Percentiles rank a stretch among this genome's conserved stretches.
Conservation (phyloP, 2,329 filamentous ascomycete genomes). For the Neopestalotiopsis sp. region DNA sequence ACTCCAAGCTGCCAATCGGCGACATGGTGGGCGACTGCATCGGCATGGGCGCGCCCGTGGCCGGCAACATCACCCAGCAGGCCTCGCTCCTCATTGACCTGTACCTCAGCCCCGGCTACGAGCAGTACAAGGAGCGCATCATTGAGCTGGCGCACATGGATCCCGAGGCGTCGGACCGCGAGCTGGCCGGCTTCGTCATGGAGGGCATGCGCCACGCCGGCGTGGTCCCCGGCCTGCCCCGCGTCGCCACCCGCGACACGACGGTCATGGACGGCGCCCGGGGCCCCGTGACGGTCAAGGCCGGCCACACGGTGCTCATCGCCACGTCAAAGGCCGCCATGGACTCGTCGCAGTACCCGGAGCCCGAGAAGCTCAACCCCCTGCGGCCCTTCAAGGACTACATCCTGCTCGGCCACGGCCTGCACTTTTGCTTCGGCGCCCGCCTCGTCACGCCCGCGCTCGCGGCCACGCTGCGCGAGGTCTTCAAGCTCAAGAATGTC, state of each 20-base stretch:
- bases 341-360: conserved; percentile 65
- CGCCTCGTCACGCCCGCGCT: conserved; percentile 67
- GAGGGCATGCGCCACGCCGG: conserved; percentile 61
- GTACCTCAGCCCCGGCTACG: conserved; percentile 54
- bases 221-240: conserved; percentile 57
- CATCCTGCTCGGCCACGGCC: conserved; percentile 67
- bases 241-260: conserved; percentile 49
- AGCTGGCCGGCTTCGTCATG: conserved; percentile 58
- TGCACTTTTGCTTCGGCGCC: conserved; percentile 67
- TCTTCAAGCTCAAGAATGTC: conserved; percentile 67
- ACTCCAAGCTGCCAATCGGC: conserved; percentile 49
- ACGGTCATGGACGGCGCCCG: conserved; percentile 50
- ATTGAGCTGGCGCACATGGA: conserved; percentile 53
- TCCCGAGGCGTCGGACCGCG: conserved; percentile 45
- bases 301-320: conserved; percentile 47
- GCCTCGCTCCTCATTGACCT: conserved; percentile 58
- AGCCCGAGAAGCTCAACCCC: conserved; percentile 66
- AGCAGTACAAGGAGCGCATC: conserved; percentile 56
- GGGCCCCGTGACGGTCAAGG: conserved; percentile 51
- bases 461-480: conserved; percentile 70
- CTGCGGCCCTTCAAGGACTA: conserved; percentile 69
- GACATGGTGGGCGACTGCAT: conserved; percentile 57
- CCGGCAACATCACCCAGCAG: conserved; percentile 58
- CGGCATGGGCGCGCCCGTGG: conserved; percentile 53
- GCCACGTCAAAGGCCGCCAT: conserved; percentile 48